A percentile compares a stretch with the other conserved stretches of the same genome.
Evolutionary conservation across 208 protist genomes (phyloP).

Genomic region (Trypanosoma scelopori): DNA sequence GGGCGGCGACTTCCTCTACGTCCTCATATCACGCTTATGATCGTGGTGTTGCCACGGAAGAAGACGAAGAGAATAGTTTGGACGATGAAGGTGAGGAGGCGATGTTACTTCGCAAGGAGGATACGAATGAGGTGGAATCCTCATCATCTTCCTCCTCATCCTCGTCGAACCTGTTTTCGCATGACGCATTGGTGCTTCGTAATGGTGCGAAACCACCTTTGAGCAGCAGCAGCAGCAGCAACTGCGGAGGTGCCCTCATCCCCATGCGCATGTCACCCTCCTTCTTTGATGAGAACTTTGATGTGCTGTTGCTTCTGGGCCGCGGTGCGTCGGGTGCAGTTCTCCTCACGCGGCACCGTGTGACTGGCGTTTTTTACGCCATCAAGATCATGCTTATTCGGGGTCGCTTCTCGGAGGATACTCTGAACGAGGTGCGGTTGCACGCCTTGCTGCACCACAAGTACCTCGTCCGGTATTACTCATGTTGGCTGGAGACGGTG

Average conservation of each 20-base stretch:
- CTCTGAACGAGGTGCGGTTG: slow-evolving; percentile 71
- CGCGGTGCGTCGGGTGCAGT: slow-evolving; percentile 68
- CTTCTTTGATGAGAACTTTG: slow-evolving; percentile 91
- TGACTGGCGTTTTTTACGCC: slow-evolving; percentile 83
- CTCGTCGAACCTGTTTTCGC: not conserved
- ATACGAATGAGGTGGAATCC: no score
- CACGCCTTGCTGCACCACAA: slow-evolving; percentile 63
- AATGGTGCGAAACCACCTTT: not conserved
- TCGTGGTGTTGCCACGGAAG: not conserved
- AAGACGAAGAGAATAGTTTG: not conserved
- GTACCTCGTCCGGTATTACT: slow-evolving; percentile 77
- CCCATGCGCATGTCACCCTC: slow-evolving; percentile 15
- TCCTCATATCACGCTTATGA: not conserved
- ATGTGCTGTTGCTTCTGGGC: slow-evolving; percentile 64
- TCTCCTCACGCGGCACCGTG: slow-evolving; percentile 70
- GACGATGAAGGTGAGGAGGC: no score
- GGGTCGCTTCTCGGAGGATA: slow-evolving; percentile 58
- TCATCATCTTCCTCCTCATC: not conserved
- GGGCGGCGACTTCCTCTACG: no score
- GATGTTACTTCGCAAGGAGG: no score
- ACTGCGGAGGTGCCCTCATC: not conserved
- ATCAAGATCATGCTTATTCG: slow-evolving; percentile 79
- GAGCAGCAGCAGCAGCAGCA: not conserved
- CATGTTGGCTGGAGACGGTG: slow-evolving; percentile 80
- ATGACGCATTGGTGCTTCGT: slow-evolving; percentile 25